Conservation (phyloP, 1,139 yeast genomes). For the Taiozyma sp. region DNA sequence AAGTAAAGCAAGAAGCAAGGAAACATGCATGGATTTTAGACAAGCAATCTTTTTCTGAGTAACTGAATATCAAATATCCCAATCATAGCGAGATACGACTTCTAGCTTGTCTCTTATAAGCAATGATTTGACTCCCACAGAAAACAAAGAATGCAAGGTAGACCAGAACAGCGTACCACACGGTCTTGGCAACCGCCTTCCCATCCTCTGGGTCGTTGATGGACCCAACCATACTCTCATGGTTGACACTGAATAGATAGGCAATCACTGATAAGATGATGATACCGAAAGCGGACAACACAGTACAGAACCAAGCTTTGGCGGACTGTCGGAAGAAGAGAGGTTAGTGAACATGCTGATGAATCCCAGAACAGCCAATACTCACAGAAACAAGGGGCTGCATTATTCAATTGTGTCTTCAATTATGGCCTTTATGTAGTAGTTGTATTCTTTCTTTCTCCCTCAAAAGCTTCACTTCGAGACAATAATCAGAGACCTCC, state of each 20-base stretch:
- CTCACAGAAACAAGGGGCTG: slow-evolving; percentile 20
- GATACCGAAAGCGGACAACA: slow-evolving; percentile 86
- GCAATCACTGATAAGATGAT: slow-evolving; percentile 85
- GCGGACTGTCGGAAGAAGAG: slow-evolving; percentile 44
- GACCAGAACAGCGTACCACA: slow-evolving; percentile 84
- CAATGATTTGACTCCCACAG: slow-evolving; percentile 77
- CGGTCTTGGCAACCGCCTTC: slow-evolving; percentile 85
- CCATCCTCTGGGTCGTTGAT: slow-evolving; percentile 90
- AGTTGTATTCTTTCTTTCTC: neutral
- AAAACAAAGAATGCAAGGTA: slow-evolving; percentile 76
- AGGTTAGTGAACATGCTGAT: too few relatives aligned
- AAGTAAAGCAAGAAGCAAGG: too few relatives aligned
- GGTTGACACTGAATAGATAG: slow-evolving; percentile 69
- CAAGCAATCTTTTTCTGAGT: too few relatives aligned
- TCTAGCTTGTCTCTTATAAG: slow-evolving; percentile 39
- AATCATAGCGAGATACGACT: slow-evolving; percentile 9
- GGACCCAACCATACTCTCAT: slow-evolving; percentile 92
- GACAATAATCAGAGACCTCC: neutral
- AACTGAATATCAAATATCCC: neutral
- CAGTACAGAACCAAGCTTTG: slow-evolving; percentile 93
- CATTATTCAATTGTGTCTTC: slow-evolving; percentile 5
- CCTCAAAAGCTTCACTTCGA: neutral
- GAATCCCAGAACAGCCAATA: neutral
- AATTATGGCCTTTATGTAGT: too few relatives aligned
- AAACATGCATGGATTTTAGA: neutral